Evolutionary conservation across 2,329 filamentous ascomycete genomes (phyloP).

Genomic region (Aspergillus sp.): DNA sequence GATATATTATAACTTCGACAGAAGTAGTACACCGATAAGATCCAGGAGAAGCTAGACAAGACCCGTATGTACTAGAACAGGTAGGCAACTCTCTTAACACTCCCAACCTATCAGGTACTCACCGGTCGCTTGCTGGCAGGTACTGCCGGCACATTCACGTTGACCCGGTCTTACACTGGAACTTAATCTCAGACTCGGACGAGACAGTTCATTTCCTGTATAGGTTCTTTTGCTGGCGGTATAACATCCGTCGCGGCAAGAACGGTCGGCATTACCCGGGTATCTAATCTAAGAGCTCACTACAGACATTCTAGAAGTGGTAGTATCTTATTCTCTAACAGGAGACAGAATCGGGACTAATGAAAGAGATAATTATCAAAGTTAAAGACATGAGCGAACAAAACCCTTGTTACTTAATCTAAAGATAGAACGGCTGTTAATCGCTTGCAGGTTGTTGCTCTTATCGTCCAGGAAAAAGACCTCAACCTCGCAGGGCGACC

Average conservation of each 20-base stretch:
- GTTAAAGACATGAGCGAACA: slow-evolving; percentile 22
- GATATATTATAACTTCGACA: slow-evolving; percentile 27
- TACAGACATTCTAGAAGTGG: slow-evolving; percentile 26
- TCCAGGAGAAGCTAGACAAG: slow-evolving; percentile 27
- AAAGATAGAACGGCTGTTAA: background rate
- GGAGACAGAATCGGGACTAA: slow-evolving; percentile 15
- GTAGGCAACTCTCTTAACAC: slow-evolving; percentile 5
- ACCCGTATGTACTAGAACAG: slow-evolving; percentile 23
- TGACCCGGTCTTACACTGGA: too few relatives aligned
- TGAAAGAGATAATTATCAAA: slow-evolving; percentile 14
- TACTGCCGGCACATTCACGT: too few relatives aligned
- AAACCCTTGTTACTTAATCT: background rate
- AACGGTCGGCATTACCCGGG: slow-evolving; percentile 11
- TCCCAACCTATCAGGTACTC: too few relatives aligned
- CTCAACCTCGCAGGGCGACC: slow-evolving; percentile 19
- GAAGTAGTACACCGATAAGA: slow-evolving; percentile 28
- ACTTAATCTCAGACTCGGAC: too few relatives aligned
- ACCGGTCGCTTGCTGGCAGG: too few relatives aligned
- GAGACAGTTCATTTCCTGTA: slow-evolving; percentile 8
- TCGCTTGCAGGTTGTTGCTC: slow-evolving; percentile 26
- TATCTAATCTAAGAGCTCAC: slow-evolving; percentile 19
- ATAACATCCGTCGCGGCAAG: slow-evolving; percentile 16
- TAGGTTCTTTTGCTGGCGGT: slow-evolving; percentile 25
- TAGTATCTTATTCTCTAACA: slow-evolving; percentile 26
- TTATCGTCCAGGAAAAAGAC: slow-evolving; percentile 26